These are phyloP conservation scores for Hirsutella thompsonii DNA, from an alignment of 2,329 filamentous ascomycete species.

Conservation along the genomic window DNA sequence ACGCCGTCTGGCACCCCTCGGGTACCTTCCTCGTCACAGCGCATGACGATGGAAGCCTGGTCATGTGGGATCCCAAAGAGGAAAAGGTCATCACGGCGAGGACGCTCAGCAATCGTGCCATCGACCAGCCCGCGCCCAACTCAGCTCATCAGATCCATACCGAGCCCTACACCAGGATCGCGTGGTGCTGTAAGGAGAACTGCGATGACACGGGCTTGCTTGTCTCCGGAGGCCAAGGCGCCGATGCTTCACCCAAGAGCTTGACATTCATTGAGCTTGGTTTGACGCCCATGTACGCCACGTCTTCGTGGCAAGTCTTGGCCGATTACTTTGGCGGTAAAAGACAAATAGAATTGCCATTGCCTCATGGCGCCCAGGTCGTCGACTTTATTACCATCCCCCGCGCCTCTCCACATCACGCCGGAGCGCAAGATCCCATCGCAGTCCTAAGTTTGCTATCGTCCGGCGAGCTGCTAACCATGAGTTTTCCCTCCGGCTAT, in stretches of 20 bases:
- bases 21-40: constrained; percentile 80
- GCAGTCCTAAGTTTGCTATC: constrained; percentile 67
- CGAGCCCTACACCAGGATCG: constrained; percentile 64
- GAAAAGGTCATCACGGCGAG: constrained; percentile 73
- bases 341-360: constrained; percentile 55
- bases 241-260: constrained; percentile 56
- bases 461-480: constrained; percentile 77
- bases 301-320: constrained; percentile 78
- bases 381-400: constrained; percentile 76
- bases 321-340: constrained; percentile 71
- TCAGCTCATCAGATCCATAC: constrained; percentile 45
- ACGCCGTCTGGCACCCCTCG: constrained; percentile 89
- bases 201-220: constrained; percentile 86
- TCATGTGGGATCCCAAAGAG: constrained; percentile 90
- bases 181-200: constrained; percentile 91
- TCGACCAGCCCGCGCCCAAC: constrained; percentile 51
- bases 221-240: constrained; percentile 66
- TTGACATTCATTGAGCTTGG: constrained; percentile 86
- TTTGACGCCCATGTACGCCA: constrained; percentile 77
- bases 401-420: constrained; percentile 71
- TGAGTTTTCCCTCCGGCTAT: constrained; percentile 87
- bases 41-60: constrained; percentile 82
- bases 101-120: constrained; percentile 59
- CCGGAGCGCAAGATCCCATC: constrained; percentile 80
- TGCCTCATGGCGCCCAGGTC: constrained; percentile 65